Percentiles rank a stretch among this genome's conserved stretches.
phyloP scores from a whole-genome alignment of 768 basidiomycete species.

The Chlorophyllum brunneum region DNA sequence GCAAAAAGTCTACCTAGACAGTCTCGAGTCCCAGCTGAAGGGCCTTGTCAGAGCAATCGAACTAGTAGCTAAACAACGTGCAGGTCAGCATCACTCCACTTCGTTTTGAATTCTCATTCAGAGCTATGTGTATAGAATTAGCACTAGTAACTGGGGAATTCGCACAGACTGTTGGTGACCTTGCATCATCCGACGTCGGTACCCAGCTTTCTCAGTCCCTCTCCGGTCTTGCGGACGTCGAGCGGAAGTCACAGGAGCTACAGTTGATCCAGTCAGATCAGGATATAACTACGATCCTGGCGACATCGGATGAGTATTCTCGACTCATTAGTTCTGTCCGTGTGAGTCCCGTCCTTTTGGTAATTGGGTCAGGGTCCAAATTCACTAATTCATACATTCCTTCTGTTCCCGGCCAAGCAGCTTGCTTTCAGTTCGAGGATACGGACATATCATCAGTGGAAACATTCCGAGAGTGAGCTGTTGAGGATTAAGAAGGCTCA shows the following conservation, averaged over 20 bases:
- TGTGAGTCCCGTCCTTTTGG: constrained; percentile 37
- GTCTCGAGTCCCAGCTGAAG: constrained; percentile 85
- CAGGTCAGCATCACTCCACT: constrained; percentile 37
- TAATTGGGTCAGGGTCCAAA: too few species aligned
- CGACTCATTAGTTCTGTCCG: constrained; percentile 84
- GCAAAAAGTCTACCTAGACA: constrained; percentile 81
- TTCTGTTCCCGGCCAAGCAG: too few species aligned
- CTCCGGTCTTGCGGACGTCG: constrained; percentile 67
- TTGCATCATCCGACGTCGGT: constrained; percentile 75
- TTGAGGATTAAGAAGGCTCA: constrained; percentile 69
- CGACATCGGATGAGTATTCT: constrained; percentile 92
- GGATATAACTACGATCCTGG: constrained; percentile 79
- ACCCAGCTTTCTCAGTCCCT: constrained; percentile 70
- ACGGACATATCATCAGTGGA: constrained; percentile 79
- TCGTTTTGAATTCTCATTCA: not conserved
- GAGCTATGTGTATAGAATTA: constrained; percentile 48
- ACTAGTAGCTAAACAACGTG: constrained; percentile 74
- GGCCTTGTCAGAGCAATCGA: constrained; percentile 87
- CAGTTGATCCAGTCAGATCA: constrained; percentile 75
- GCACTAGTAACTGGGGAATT: constrained; percentile 75
- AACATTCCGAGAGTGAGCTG: constrained; percentile 72
- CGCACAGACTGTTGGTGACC: constrained; percentile 60
- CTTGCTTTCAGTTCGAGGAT: constrained; percentile 86
- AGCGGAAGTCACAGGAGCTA: constrained; percentile 68
- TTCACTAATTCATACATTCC: too few species aligned